These are phyloP conservation scores for Mortierella sp. DNA, from an alignment of 371 early-diverging fungal genomes.

Conservation along the genomic window DNA sequence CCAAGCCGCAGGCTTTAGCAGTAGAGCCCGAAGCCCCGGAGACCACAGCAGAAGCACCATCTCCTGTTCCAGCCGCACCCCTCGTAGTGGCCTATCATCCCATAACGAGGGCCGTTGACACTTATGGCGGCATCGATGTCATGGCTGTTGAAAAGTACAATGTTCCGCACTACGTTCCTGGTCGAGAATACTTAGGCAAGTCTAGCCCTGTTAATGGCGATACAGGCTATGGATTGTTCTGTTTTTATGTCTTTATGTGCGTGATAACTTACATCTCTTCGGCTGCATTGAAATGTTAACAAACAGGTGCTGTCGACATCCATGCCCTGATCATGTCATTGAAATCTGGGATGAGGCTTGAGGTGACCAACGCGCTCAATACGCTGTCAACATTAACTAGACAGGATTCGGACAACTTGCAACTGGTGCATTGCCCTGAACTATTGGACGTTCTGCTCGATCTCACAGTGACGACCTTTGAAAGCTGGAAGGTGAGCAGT, in stretches of 20 bases:
- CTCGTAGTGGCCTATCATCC: slow-evolving; percentile 54
- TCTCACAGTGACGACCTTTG: slow-evolving; percentile 26
- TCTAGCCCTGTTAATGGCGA: background rate
- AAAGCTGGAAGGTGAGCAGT: slow-evolving; percentile 18
- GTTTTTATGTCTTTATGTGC: too few species aligned
- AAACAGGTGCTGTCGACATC: slow-evolving; percentile 71
- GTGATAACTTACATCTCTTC: background rate
- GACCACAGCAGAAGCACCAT: slow-evolving; percentile 1
- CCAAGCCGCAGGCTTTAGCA: slow-evolving; percentile 3
- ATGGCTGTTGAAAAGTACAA: slow-evolving; percentile 69
- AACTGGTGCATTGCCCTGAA: slow-evolving; percentile 62
- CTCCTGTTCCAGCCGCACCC: slow-evolving; percentile 6
- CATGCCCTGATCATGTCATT: slow-evolving; percentile 81
- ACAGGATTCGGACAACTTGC: slow-evolving; percentile 42
- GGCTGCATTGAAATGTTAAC: background rate
- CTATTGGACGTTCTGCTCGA: slow-evolving; percentile 65
- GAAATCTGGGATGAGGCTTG: slow-evolving; percentile 78
- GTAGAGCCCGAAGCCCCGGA: slow-evolving; percentile 6
- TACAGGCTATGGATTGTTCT: too few species aligned
- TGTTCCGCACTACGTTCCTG: slow-evolving; percentile 67
- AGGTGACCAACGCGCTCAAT: slow-evolving; percentile 78
- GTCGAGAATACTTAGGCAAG: slow-evolving; percentile 66
- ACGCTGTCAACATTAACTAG: slow-evolving; percentile 70
- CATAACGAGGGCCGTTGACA: slow-evolving; percentile 68
- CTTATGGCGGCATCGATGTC: slow-evolving; percentile 81